Evolutionary conservation across 2,329 filamentous ascomycete species (phyloP).

Genomic region (Colletotrichum shisoi): DNA sequence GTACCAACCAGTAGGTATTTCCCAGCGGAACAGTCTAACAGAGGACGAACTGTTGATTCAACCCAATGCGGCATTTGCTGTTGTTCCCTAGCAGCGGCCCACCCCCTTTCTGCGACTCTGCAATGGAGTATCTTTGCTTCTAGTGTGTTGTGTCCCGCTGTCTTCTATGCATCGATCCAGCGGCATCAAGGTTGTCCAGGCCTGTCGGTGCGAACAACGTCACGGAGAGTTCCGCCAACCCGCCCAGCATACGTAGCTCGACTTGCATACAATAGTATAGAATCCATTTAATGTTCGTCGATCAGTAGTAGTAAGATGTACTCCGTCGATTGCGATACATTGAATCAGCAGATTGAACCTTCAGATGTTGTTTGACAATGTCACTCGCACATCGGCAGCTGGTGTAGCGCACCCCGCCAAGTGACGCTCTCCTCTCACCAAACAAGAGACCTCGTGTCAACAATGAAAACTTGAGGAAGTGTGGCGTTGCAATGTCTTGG

Average conservation of each 20-base stretch:
- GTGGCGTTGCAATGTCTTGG: not conserved
- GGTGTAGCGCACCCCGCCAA: not conserved
- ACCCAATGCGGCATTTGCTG: not conserved
- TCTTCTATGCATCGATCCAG: not conserved
- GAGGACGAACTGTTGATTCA: not conserved
- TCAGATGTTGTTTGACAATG: constrained; percentile 1
- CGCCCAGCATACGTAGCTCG: not conserved
- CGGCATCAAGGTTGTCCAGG: constrained; percentile 11
- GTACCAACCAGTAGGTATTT: not conserved
- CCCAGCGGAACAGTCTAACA: constrained; percentile 4
- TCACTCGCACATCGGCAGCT: constrained; percentile 1
- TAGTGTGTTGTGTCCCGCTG: constrained; percentile 16
- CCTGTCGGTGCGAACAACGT: constrained; percentile 21
- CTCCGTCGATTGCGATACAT: not conserved
- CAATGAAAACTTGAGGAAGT: constrained; percentile 13
- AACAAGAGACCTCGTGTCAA: constrained; percentile 15
- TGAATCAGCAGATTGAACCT: not conserved
- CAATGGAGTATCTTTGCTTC: constrained; percentile 31
- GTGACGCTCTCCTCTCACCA: not conserved
- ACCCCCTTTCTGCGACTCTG: constrained; percentile 9
- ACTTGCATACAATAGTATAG: constrained; percentile 6
- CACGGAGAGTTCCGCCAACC: constrained; percentile 12
- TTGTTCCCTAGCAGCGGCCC: constrained; percentile 19
- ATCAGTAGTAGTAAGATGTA: not conserved
- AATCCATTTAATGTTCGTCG: not conserved